Percentiles rank a stretch among this genome's conserved stretches.
These are phyloP conservation scores for Neurospora discreta DNA, from an alignment of 495 filamentous ascomycete species.

Conservation along the genomic window DNA sequence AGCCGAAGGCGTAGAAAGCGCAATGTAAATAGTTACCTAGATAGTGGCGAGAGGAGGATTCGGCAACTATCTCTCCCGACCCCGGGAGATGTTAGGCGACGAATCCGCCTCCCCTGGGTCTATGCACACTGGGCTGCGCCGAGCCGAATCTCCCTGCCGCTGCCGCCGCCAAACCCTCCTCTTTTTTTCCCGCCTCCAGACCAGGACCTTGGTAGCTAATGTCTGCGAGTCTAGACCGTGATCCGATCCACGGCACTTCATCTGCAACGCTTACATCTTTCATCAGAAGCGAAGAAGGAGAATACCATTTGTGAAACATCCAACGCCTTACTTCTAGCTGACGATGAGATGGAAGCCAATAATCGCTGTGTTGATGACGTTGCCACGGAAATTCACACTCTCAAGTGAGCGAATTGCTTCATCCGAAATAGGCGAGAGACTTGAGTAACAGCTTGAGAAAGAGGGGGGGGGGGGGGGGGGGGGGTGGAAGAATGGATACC, in stretches of 20 bases:
- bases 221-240: not conserved
- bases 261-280: not conserved
- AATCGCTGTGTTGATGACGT: not conserved
- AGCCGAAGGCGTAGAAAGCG: no score
- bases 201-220: not conserved
- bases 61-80: no score
- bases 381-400: not conserved
- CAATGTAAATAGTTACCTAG: no score
- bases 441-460: not conserved
- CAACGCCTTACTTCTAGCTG: not conserved
- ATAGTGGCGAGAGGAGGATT: no score
- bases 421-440: not conserved
- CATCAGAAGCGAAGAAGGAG: not conserved
- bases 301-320: not conserved
- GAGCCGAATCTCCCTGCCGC: no score
- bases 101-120: no score
- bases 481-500: not conserved
- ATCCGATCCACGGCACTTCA: not conserved
- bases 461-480: no score
- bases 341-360: not conserved
- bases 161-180: no score
- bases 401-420: not conserved
- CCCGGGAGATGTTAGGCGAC: no score
- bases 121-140: no score
- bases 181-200: no score